Percentiles rank a stretch among this genome's conserved stretches.
Conservation (phyloP, 1,284 basidiomycete species). For the Melampsora americana region DNA sequence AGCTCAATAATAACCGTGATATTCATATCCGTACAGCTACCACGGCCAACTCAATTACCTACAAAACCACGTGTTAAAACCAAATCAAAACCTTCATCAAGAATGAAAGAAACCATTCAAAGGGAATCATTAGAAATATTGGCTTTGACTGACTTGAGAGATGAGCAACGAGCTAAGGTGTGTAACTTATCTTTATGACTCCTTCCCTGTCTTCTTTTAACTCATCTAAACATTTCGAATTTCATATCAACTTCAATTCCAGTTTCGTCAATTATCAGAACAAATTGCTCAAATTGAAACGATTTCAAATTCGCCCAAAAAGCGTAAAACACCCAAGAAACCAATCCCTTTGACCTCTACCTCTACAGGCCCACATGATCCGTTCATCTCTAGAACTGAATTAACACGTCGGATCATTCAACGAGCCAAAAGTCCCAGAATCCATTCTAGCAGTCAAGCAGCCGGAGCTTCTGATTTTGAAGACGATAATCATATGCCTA, state of each 20-base stretch:
- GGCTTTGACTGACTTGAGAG: slow-evolving; percentile 40
- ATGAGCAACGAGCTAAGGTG: slow-evolving; percentile 39
- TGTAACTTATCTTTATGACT: neutral
- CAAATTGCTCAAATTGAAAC: slow-evolving; percentile 24
- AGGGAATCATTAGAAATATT: slow-evolving; percentile 41
- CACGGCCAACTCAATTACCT: neutral
- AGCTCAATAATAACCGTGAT: neutral
- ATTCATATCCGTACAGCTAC: neutral
- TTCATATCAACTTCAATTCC: neutral
- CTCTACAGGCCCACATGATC: slow-evolving; percentile 21
- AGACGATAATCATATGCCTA: slow-evolving; percentile 25
- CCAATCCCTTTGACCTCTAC: slow-evolving; percentile 21
- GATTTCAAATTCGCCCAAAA: slow-evolving; percentile 17
- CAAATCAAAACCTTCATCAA: neutral
- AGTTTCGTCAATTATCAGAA: slow-evolving; percentile 38
- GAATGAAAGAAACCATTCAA: slow-evolving; percentile 32
- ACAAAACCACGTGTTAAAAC: neutral
- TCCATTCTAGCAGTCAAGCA: slow-evolving; percentile 13
- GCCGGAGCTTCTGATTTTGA: slow-evolving; percentile 5
- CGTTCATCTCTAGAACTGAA: slow-evolving; percentile 36
- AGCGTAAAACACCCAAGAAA: slow-evolving; percentile 29
- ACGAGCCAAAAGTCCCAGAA: slow-evolving; percentile 33
- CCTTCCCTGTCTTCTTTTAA: neutral
- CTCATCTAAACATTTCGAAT: neutral
- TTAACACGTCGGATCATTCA: slow-evolving; percentile 29